Base-by-base conservation (phyloP, 129 eudicot genomes). In the Chrysanthemum makinoi region DNA sequence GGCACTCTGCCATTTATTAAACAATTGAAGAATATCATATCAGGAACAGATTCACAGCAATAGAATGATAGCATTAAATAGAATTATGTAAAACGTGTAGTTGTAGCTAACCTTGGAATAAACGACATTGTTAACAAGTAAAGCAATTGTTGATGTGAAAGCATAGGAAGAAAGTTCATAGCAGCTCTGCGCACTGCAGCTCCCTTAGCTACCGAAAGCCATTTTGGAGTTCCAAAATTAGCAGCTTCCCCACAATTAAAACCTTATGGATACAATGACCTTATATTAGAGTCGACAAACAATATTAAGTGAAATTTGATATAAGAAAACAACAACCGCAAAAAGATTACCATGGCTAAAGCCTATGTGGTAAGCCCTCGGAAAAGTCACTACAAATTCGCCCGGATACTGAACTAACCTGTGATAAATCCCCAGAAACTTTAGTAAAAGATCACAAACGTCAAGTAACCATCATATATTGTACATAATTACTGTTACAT, bases 231-330 rank as follows among this genome's bases (percentile, higher is more conserved):
- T 52, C 89, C 94, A 76, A 94, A 94, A 80, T 94, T 94, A 69
- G 99, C 99, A 76, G 99, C 99, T 83, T 94, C 99, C 70, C 99
- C 99, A 70, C 99, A 94, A 83, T 86, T 94, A 71, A 94, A 94
- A 61, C 99, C 99, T 94, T 67, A 15, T 70, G 49, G 52, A 48
- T 30, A 52, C 43, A 19, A 46, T 15, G 10, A 55, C 33, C 18
- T 49, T 26, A 28, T 17, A 72, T 54, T 69, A 76, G 55, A 60
- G 35, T 69, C 69, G 10, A 72, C 30, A 52, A 77, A 2, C 60
- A 15, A 24, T 54, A 54, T 5, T 5, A 66, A 58, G 46, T 67
- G 66, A 77, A 69, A 60, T 6, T 49, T 60, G 56, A 60, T 35
- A 50, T 3, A 16, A 35, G 46, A 39, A 53, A 53, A 68, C 53